Conservation (phyloP, 305 asterid genomes). For the Ruellia speciosa region DNA sequence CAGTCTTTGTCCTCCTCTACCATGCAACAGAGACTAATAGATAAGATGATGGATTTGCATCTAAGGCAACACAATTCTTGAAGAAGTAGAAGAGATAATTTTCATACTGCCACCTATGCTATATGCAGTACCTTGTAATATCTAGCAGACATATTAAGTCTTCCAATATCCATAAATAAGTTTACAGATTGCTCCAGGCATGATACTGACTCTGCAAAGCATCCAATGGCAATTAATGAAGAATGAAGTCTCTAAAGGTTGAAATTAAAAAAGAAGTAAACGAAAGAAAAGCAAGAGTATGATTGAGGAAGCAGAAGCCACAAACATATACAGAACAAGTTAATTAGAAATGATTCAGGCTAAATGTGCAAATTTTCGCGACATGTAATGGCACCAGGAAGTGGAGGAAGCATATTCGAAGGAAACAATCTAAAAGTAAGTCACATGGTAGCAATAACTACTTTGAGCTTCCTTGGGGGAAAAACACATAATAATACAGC, state of each 20-base stretch:
- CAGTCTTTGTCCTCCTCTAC: background rate
- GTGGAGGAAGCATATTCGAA: slow-evolving; percentile 3
- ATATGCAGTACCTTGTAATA: slow-evolving; percentile 57
- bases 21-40: background rate
- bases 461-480: slow-evolving; percentile 3
- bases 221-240: slow-evolving; percentile 18
- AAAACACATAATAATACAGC: background rate
- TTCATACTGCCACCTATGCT: background rate
- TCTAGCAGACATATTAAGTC: slow-evolving; percentile 79
- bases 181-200: slow-evolving; percentile 72
- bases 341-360: background rate
- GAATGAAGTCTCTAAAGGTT: slow-evolving; percentile 6
- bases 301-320: slow-evolving; percentile 5
- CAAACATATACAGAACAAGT: background rate
- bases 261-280: slow-evolving; percentile 9
- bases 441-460: background rate
- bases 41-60: background rate
- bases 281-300: background rate
- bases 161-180: slow-evolving; percentile 64
- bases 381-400: slow-evolving; percentile 1
- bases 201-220: slow-evolving; percentile 60
- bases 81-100: background rate
- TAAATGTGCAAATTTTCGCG: slow-evolving; percentile 2
- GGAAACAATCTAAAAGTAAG: slow-evolving; percentile 1
- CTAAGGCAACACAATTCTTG: background rate